Base-by-base conservation (phyloP, 2,329 filamentous ascomycete species). In the Verticillium tricorpus region DNA sequence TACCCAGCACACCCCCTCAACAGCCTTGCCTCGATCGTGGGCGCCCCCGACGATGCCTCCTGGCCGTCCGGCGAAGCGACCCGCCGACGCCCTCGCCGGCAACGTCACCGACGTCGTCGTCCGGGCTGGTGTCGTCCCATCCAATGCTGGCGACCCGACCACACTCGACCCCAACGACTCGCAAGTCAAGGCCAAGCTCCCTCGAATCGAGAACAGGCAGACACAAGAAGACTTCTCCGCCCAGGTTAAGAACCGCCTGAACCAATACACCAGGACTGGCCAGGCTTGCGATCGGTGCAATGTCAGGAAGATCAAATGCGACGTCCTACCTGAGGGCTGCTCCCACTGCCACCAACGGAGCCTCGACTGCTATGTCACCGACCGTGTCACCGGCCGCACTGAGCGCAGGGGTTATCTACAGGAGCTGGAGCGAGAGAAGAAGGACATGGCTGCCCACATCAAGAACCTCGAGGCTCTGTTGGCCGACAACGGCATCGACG, bases 281-380 rank as follows among this genome's bases (percentile, higher is more conserved):
- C 92, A 96, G 77, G 92, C 92, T 35, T 96, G 92, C 81, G 92
- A 96, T 76, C 84, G 92, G 61, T 96, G 92, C 82, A 95, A 94
- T 84, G 82, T 92, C 62, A 87, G 92, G 68, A 96, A 96, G 77
- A 96, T 96, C 69, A 87, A 91, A 71, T 96, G 92, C 80, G 92
- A 96, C 78, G 89, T 87, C 60, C 81, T 90, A 50, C 86, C 89
- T 35, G 89, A 91, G 67, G 92, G 91, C 65, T 96, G 92, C 77
- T 91, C 90, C 64, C 89, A 91, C 69, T 96, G 92, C 78, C 79
- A 86, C 68, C 87, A 89, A 74, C 90, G 91, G 72, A 87, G 86
- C 66, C 86, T 90, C 68, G 85, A 91, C 70, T 96, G 92, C 77
- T 89, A 86, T 76, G 93, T 93, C 60, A 96, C 92, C 62, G 92